Percentiles rank a stretch among this genome's conserved stretches.
Conservation (phyloP, 2,329 filamentous ascomycete species). For the Falciphora oryzae region DNA sequence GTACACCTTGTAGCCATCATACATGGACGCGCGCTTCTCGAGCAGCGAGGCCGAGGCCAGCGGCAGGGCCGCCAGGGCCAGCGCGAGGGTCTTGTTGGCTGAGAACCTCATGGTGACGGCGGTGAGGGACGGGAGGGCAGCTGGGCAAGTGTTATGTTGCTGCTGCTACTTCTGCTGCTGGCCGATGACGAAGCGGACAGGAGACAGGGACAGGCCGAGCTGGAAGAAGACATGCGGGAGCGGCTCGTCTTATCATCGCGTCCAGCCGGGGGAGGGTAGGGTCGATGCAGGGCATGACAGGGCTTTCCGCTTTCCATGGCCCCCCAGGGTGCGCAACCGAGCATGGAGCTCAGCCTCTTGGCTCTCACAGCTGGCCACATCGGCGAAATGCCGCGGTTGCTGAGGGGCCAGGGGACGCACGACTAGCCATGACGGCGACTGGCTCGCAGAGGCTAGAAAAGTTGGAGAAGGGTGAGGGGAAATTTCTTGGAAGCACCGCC, state of each 20-base stretch:
- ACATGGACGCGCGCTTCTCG: conserved; percentile 59
- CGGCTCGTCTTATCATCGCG: neutral
- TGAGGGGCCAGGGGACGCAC: too few species aligned
- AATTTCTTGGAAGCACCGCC: too few species aligned
- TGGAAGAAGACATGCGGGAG: too few species aligned
- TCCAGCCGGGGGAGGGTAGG: neutral
- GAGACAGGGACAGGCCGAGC: neutral
- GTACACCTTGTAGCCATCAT: conserved; percentile 39
- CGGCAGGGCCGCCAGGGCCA: neutral
- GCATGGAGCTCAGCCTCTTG: too few species aligned
- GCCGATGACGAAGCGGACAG: neutral
- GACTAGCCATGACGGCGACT: too few species aligned
- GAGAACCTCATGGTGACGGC: conserved; percentile 8
- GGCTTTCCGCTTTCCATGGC: neutral
- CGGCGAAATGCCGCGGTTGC: too few species aligned
- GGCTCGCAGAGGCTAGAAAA: too few species aligned
- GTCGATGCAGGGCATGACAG: neutral
- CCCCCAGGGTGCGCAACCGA: too few species aligned
- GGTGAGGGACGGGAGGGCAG: neutral
- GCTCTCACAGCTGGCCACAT: too few species aligned
- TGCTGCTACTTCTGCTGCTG: neutral
- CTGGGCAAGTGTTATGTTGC: neutral
- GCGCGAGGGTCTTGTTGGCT: neutral
- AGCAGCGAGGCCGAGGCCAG: conserved; percentile 53
- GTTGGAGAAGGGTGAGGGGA: too few species aligned